Base-by-base conservation (phyloP, 2,329 filamentous ascomycete genomes). In the Cytospora schulzeri region DNA sequence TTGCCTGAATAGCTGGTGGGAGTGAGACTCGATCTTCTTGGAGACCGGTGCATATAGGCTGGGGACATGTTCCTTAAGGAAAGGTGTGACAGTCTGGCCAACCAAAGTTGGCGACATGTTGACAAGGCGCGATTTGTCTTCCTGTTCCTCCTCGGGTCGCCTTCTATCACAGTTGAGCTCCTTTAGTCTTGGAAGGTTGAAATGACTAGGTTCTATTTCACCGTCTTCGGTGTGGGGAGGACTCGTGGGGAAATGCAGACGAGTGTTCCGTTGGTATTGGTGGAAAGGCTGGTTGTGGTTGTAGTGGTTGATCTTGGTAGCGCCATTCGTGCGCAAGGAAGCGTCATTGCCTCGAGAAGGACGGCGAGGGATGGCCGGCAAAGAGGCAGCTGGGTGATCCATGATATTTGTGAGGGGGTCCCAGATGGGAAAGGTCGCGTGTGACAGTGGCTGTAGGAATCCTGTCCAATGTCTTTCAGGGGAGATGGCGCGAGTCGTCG, bases 61-160 rank as follows among this genome's bases (percentile, higher is more conserved):
- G 3, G 94, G 94, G 57, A 97, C 96, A 73, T 98, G 93, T 74
- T 93, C 91, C 69, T 91, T 88, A 61, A 98, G 86, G 75, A 97
- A 98, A 1, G 94, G 93, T 41, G 90, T 90, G 68, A 97, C 88
- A 64, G 91, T 91, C 78, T 92, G 87, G 71, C 88, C 86, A 68
- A 91, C 89, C 63, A 92, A 84, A 69, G 89, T 89, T 67, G 82
- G 80, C 56, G 85, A 80, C 82, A 87, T 86, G 73, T 82, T 86
- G 70, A 81, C 79, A 57, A 85, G 76, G 24, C 83, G 79, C 50
- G 79, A 78, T 61, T 76, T 76, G 67, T 81, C 79, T 68, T 80
- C 78, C 66, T 81, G 79, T 68, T 81, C 78, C 65, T 85, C 81
- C 65, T 83, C 79, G 26, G 79, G 80, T 64, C 82, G 76, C 66